Base-by-base conservation (phyloP, 2,329 filamentous ascomycete species). In the Tolypocladium ophioglossoides region DNA sequence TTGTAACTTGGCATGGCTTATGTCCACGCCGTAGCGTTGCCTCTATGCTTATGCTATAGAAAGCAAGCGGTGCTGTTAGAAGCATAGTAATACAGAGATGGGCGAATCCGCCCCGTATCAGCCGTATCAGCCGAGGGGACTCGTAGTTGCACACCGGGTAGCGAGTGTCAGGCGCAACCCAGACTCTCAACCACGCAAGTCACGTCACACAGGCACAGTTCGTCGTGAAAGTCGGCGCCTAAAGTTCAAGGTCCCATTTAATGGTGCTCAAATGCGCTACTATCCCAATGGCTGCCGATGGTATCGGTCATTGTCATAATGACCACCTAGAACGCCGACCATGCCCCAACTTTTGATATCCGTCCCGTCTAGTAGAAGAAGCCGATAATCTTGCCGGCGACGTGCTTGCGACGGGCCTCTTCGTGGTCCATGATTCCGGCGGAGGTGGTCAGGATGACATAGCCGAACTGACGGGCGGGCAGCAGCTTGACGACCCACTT, bases 391-490 rank as follows among this genome's bases (percentile, higher is more conserved):
- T 99, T 99, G 79, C 94, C 94, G 67, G 92, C 86, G 72, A 97
- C 94, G 82, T 99, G 94, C 86, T 97, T 97, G 77, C 94, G 84
- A 74, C 94, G 84, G 66, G 94, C 94, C 86, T 99, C 94, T 84
- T 99, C 94, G 82, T 99, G 94, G 82, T 99, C 94, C 92, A 99
- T 97, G 78, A 99, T 99, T 76, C 94, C 94, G 62, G 94, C 91
- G 58, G 91, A 96, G 78, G 94, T 99, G 76, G 94, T 99, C 70
- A 99, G 87, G 78, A 99, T 91, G 72, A 99, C 90, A 81, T 91
- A 96, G 72, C 94, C 94, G 84, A 99, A 99, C 80, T 99, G 94
- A 96, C 94, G 94, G 65, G 94, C 91, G 65, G 94, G 94, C 63
- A 99, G 85, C 72, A 99, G 88, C 86, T 95, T 95, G 80, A 95